Evolutionary conservation across 768 basidiomycete species (phyloP).

Genomic region (Trametes punicea): DNA sequence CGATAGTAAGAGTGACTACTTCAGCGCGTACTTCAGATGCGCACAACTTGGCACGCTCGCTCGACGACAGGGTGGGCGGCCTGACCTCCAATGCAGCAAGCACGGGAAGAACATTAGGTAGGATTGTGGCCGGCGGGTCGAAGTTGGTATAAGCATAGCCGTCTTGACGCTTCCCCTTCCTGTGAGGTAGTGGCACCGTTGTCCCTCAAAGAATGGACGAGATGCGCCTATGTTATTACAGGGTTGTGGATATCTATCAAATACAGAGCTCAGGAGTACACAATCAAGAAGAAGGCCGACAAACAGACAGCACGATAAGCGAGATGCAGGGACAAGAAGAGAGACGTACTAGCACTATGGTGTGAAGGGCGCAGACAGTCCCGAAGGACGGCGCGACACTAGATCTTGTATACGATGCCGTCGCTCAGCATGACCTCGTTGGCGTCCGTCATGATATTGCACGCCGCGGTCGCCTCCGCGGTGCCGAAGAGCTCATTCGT

Average conservation of each 20-base stretch:
- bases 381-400: conserved; percentile 21
- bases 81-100: no score
- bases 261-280: conserved; percentile 6
- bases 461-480: conserved; percentile 71
- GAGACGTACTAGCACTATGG: neutral
- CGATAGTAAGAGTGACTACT: no score
- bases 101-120: no score
- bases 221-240: neutral
- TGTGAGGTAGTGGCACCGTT: no score
- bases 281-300: neutral
- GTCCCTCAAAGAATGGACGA: no score
- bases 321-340: neutral
- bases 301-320: neutral
- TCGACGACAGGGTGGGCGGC: no score
- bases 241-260: neutral
- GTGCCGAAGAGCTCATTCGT: conserved; percentile 73
- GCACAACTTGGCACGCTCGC: no score
- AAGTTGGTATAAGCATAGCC: no score
- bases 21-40: no score
- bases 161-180: no score
- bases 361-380: neutral
- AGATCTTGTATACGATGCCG: conserved; percentile 83
- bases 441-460: conserved; percentile 69
- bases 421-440: conserved; percentile 89
- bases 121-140: no score